phyloP scores from a whole-genome alignment of 2,329 filamentous ascomycete species.

The Phoma sp. region DNA sequence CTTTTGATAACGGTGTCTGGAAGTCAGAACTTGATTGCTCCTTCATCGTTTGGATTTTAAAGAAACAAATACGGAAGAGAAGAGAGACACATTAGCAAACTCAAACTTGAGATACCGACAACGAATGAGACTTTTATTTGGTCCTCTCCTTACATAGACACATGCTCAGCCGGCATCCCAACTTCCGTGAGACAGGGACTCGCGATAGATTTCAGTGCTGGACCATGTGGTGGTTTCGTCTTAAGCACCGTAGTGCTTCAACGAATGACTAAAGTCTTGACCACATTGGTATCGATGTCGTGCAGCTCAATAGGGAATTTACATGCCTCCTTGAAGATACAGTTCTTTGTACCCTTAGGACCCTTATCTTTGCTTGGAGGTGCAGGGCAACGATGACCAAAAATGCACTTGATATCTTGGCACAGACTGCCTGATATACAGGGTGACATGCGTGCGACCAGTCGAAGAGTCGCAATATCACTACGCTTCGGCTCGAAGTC shows the following conservation, averaged over 20 bases:
- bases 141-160: no score
- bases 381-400: slow-evolving; percentile 67
- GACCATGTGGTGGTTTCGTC: no score
- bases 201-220: no score
- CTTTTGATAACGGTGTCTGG: no score
- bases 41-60: no score
- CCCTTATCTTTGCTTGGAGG: slow-evolving; percentile 47
- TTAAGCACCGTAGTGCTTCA: slow-evolving; percentile 6
- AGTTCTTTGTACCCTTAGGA: slow-evolving; percentile 58
- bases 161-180: no score
- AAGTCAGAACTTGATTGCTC: no score
- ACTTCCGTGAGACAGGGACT: no score
- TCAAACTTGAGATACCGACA: no score
- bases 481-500: slow-evolving; percentile 59
- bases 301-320: slow-evolving; percentile 64
- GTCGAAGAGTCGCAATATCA: slow-evolving; percentile 61
- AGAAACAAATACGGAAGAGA: no score
- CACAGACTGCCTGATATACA: slow-evolving; percentile 64
- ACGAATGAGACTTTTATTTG: no score
- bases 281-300: slow-evolving; percentile 62
- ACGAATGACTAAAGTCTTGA: slow-evolving; percentile 56
- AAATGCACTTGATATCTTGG: slow-evolving; percentile 66
- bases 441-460: slow-evolving; percentile 67
- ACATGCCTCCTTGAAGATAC: slow-evolving; percentile 64
- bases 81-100: no score